These are phyloP conservation scores for Globomyces pollinis-pini DNA, from an alignment of 192 early-diverging fungal genomes.

Conservation along the genomic window DNA sequence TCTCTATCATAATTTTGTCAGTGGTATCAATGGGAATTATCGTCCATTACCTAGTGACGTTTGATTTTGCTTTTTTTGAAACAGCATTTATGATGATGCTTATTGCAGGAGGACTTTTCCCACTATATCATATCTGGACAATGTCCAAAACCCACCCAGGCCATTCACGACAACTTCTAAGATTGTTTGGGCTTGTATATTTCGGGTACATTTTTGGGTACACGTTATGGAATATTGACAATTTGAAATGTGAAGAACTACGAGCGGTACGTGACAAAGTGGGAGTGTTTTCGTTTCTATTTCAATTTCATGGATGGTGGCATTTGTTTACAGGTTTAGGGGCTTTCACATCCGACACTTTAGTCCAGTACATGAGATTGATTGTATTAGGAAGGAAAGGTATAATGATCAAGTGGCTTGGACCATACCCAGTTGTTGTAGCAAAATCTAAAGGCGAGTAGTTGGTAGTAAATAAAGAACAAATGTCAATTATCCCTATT, in stretches of 20 bases:
- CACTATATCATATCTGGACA: constrained; percentile 17
- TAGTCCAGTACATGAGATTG: constrained; percentile 2
- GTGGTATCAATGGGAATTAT: constrained; percentile 35
- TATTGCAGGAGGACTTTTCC: constrained; percentile 10
- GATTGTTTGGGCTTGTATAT: constrained; percentile 15
- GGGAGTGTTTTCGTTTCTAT: constrained; percentile 35
- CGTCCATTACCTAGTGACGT: constrained; percentile 52
- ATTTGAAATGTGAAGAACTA: constrained; percentile 56
- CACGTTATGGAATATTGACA: constrained; percentile 74
- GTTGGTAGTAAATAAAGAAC: no score
- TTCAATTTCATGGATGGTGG: constrained; percentile 44
- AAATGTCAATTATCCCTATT: no score
- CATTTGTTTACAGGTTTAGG: constrained; percentile 30
- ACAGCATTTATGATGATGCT: constrained; percentile 13
- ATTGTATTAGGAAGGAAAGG: no score
- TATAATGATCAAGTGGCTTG: no score
- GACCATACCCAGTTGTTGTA: no score
- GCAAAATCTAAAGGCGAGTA: no score
- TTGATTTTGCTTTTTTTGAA: constrained; percentile 66
- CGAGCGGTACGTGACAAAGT: constrained; percentile 29
- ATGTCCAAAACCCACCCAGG: constrained; percentile 10
- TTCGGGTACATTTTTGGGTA: constrained; percentile 32
- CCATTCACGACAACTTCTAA: constrained; percentile 21
- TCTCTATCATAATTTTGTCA: not conserved
- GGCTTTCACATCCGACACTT: constrained; percentile 10